These are phyloP conservation scores for Suhomyces xylopsoci DNA, from an alignment of 805 yeast species.

Conservation along the genomic window DNA sequence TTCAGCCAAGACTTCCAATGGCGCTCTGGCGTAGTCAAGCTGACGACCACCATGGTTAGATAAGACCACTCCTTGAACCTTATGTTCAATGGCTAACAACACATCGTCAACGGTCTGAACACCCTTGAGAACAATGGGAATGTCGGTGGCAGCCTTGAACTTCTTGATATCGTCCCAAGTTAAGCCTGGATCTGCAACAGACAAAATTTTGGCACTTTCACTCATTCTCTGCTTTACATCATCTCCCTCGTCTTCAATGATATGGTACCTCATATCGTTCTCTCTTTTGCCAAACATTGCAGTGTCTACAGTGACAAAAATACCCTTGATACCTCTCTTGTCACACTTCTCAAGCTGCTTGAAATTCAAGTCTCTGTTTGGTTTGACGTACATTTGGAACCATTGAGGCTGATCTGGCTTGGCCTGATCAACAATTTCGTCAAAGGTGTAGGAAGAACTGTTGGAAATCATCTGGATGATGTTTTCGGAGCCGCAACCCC, in stretches of 20 bases:
- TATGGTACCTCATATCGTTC: slow-evolving; percentile 41
- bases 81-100: slow-evolving; percentile 52
- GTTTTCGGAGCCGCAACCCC: slow-evolving; percentile 70
- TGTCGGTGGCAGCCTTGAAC: slow-evolving; percentile 35
- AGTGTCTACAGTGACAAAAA: slow-evolving; percentile 55
- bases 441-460: slow-evolving; percentile 81
- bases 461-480: slow-evolving; percentile 91
- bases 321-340: slow-evolving; percentile 39
- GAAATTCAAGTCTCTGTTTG: slow-evolving; percentile 29
- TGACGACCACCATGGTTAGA: slow-evolving; percentile 79
- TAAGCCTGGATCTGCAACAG: slow-evolving; percentile 42
- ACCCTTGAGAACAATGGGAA: slow-evolving; percentile 53
- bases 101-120: slow-evolving; percentile 67
- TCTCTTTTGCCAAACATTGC: slow-evolving; percentile 54
- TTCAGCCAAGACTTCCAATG: slow-evolving; percentile 60
- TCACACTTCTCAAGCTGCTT: slow-evolving; percentile 38
- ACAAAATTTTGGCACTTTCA: slow-evolving; percentile 28
- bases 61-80: slow-evolving; percentile 60
- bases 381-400: slow-evolving; percentile 48
- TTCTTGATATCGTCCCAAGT: slow-evolving; percentile 39
- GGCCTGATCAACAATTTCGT: slow-evolving; percentile 76
- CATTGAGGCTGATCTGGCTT: slow-evolving; percentile 47
- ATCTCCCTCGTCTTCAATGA: slow-evolving; percentile 19
- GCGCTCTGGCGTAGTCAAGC: slow-evolving; percentile 58
- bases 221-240: slow-evolving; percentile 23